Evolutionary conservation across 768 basidiomycete genomes (phyloP).

Genomic region (Cystofilobasidium macerans): DNA sequence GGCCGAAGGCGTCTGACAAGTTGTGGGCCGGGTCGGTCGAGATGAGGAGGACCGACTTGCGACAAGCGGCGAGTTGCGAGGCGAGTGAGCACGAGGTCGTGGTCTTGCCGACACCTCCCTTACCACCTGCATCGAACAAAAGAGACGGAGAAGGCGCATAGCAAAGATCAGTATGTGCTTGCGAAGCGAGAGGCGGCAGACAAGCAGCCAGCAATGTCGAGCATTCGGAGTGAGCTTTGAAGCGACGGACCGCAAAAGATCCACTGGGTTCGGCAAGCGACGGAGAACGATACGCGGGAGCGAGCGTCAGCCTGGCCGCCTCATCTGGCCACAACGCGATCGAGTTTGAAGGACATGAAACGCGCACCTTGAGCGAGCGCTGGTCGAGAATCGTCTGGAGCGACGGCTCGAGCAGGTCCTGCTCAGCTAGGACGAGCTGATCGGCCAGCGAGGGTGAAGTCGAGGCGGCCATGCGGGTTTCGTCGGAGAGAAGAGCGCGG

Average conservation of each 20-base stretch:
- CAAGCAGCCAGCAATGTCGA: not conserved
- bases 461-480: slow-evolving; percentile 8
- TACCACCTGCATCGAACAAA: too few species aligned
- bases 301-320: not conserved
- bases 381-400: slow-evolving; percentile 94
- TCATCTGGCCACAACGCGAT: too few species aligned
- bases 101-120: slow-evolving; percentile 98
- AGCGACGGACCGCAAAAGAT: slow-evolving; percentile 84
- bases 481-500: not conserved
- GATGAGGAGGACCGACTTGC: slow-evolving; percentile 94
- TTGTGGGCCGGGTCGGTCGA: slow-evolving; percentile 99
- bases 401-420: slow-evolving; percentile 45
- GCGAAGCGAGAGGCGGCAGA: not conserved
- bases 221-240: not conserved
- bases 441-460: not conserved
- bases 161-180: slow-evolving; percentile 25
- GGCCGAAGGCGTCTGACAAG: slow-evolving; percentile 92
- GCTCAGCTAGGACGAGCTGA: slow-evolving; percentile 17
- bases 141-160: slow-evolving; percentile 26
- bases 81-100: slow-evolving; percentile 95
- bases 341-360: not conserved
- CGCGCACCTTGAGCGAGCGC: slow-evolving; percentile 42
- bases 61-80: slow-evolving; percentile 79
- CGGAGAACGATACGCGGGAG: not conserved
- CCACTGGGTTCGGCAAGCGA: slow-evolving; percentile 70